Evolutionary conservation across 768 basidiomycete species (phyloP).

Genomic region (Suillus variegatus): DNA sequence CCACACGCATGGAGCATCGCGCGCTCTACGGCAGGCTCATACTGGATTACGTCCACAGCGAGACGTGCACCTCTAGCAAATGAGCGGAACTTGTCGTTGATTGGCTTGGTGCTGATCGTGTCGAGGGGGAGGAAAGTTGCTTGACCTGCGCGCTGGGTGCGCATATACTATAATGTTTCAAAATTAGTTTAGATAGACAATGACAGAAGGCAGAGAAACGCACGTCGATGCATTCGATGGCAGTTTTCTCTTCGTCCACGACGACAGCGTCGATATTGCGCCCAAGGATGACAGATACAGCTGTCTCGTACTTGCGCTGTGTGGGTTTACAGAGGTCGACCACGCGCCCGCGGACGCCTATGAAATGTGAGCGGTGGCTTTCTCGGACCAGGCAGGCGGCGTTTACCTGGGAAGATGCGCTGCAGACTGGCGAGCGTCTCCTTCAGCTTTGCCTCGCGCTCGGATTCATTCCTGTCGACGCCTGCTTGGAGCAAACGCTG

Average conservation of each 20-base stretch:
- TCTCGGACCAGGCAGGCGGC: background rate
- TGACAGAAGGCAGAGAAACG: background rate
- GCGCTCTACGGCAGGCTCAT: slow-evolving; percentile 82
- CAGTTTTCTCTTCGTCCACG: slow-evolving; percentile 95
- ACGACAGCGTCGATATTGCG: slow-evolving; percentile 95
- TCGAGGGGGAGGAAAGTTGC: slow-evolving; percentile 99
- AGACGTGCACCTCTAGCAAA: slow-evolving; percentile 87
- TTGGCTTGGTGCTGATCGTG: slow-evolving; percentile 90
- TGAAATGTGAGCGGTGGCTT: background rate
- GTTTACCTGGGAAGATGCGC: slow-evolving; percentile 82
- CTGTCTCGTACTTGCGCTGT: slow-evolving; percentile 87
- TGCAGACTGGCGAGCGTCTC: slow-evolving; percentile 85
- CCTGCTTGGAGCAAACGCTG: slow-evolving; percentile 88
- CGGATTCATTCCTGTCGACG: slow-evolving; percentile 83
- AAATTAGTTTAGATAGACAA: background rate
- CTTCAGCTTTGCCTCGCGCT: slow-evolving; percentile 80
- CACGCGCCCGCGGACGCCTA: slow-evolving; percentile 90
- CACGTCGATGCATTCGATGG: slow-evolving; percentile 93
- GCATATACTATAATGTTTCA: slow-evolving; percentile 69
- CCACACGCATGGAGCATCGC: slow-evolving; percentile 98
- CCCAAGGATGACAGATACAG: slow-evolving; percentile 90
- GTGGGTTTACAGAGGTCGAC: slow-evolving; percentile 95
- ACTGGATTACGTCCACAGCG: slow-evolving; percentile 84
- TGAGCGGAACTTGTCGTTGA: slow-evolving; percentile 92
- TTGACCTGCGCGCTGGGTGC: slow-evolving; percentile 91